Base-by-base conservation (phyloP, 2,329 filamentous ascomycete species). In the Aureobasidium sp. region DNA sequence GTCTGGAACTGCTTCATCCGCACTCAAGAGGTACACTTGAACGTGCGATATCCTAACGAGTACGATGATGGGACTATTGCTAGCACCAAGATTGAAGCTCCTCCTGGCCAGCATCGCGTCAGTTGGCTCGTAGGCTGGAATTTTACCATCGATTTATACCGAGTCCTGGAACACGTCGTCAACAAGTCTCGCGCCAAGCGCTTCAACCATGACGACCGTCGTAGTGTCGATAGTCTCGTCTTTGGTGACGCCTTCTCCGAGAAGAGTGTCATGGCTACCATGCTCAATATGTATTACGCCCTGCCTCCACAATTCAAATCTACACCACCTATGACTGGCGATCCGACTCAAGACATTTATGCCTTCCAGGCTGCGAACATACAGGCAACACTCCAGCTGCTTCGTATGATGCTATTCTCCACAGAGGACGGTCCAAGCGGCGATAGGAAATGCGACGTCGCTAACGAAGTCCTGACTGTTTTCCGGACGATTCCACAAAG, bases 41-140 rank as follows among this genome's bases (percentile, higher is more conserved):
- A 76, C 16, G 80, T 83, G 9, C 69, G 68, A 9, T 82, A 82
- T 63, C 79, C 80, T 2, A 76, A 69, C 21, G 79, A 79, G 63
- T 59, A 76, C 7, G 75, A 79, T 50, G 79, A 82, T 63, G 78
- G 79, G 34, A 71, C 75, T 48, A 75, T 81, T 32, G 70, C 70
- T 5, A 62, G n/a, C 62, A 69, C 36, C 62, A 65, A 60, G 68
- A 65, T 27, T 9, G 62, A 36, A 57, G 62, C 53, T 49, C 62
- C 39, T 30, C 53, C 13, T 30, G 54, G 32, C 29, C 63, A 61
- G 27, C 53, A 60, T 29, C 49, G 62, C 8, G 54, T 59, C 27
- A 73, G 72, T 62, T 84, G 82, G 82, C 70, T 84, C 8, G 74
- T 76, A 45, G 82, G 82, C 21, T 84, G 80, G 80, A 84, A 84